Conservation (phyloP, 1,284 basidiomycete genomes). For the Marasmius oreades region DNA sequence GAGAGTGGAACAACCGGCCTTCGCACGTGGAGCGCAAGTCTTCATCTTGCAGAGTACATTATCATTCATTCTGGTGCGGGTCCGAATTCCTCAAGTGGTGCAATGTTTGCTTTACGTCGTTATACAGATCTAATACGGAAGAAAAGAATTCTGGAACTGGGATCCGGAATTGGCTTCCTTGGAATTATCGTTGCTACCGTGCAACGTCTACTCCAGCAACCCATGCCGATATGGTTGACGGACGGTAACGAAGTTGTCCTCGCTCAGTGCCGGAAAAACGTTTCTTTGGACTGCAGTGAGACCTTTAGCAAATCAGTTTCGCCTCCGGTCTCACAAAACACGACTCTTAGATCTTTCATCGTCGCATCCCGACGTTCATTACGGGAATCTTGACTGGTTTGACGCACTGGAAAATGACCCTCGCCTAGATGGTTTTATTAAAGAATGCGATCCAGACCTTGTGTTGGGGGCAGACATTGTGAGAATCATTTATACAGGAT, state of each 20-base stretch:
- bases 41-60: conserved; percentile 63
- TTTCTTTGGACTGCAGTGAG: conserved; percentile 63
- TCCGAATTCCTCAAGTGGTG: not conserved
- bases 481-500: conserved; percentile 13
- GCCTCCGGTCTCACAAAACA: not conserved
- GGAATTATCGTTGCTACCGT: conserved; percentile 58
- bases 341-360: conserved; percentile 46
- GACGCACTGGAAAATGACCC: conserved; percentile 40
- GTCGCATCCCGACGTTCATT: conserved; percentile 40
- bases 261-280: conserved; percentile 53
- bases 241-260: conserved; percentile 67
- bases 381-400: conserved; percentile 58
- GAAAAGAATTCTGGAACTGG: conserved; percentile 62
- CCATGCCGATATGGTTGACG: conserved; percentile 48
- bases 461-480: conserved; percentile 74
- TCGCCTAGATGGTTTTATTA: conserved; percentile 30
- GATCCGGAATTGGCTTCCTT: conserved; percentile 70
- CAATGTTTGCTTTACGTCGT: conserved; percentile 2
- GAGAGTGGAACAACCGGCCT: conserved; percentile 75
- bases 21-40: conserved; percentile 72
- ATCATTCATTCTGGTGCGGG: conserved; percentile 46
- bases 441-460: conserved; percentile 45
- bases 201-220: conserved; percentile 31
- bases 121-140: conserved; percentile 45
- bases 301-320: conserved; percentile 6